phyloP scores from a whole-genome alignment of 805 yeast genomes.

The Ogataea polymorpha region DNA sequence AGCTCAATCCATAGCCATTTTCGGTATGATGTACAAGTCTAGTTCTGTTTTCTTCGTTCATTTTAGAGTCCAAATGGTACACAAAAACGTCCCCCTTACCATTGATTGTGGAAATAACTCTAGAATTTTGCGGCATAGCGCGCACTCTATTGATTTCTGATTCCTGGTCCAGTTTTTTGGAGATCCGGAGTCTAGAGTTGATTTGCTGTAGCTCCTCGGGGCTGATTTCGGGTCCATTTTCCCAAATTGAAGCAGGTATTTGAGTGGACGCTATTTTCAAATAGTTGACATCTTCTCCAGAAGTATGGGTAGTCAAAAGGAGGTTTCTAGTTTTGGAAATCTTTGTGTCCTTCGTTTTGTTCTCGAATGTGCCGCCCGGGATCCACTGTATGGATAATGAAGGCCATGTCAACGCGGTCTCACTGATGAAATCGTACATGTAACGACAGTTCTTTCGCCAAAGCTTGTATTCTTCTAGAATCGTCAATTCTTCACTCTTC shows the following conservation, averaged over 20 bases:
- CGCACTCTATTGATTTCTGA: constrained; percentile 74
- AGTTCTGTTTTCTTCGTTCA: constrained; percentile 23
- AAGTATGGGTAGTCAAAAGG: constrained; percentile 70
- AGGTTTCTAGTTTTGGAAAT: constrained; percentile 41
- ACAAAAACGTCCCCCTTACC: constrained; percentile 62
- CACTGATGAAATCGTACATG: constrained; percentile 81
- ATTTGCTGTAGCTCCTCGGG: constrained; percentile 33
- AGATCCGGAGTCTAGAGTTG: constrained; percentile 56
- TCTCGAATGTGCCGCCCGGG: constrained; percentile 39
- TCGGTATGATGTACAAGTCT: constrained; percentile 51
- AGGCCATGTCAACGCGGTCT: constrained; percentile 81
- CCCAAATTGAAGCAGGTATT: constrained; percentile 44
- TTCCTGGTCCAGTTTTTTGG: constrained; percentile 56
- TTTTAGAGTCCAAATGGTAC: constrained; percentile 37
- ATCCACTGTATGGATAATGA: constrained; percentile 77
- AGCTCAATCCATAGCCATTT: constrained; percentile 74
- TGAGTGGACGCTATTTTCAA: constrained; percentile 63
- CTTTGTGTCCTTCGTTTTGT: constrained; percentile 27
- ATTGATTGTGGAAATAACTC: constrained; percentile 59
- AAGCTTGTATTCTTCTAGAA: constrained; percentile 65
- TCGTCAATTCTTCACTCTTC: constrained; percentile 39
- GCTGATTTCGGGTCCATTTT: constrained; percentile 22
- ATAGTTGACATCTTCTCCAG: constrained; percentile 64
- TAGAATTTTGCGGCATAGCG: constrained; percentile 59
- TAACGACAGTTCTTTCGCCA: constrained; percentile 80